A percentile compares a stretch with the other conserved stretches of the same genome.
Conservation (phyloP, 179 eudicot genomes). For the Beta corolliflora region DNA sequence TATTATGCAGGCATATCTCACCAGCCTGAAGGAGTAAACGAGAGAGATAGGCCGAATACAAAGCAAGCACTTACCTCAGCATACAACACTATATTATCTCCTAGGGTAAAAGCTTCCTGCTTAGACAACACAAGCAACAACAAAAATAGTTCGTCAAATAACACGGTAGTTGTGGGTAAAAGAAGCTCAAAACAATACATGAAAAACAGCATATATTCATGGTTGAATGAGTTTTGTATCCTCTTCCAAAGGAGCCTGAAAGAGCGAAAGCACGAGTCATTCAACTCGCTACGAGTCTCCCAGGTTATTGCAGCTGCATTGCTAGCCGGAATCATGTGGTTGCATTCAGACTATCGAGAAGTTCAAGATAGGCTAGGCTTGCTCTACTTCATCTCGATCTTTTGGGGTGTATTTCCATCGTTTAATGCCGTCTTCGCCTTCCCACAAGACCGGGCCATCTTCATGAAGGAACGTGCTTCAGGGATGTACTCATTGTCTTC, state of each 20-base stretch:
- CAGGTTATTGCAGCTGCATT: constrained; percentile 77
- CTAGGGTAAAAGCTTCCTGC: constrained; percentile 63
- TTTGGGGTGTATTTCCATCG: constrained; percentile 95
- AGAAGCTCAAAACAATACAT: constrained; percentile 25
- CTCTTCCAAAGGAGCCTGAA: constrained; percentile 78
- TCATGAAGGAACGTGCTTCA: constrained; percentile 76
- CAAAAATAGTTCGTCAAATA: neutral
- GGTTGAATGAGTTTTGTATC: constrained; percentile 69
- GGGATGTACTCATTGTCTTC: constrained; percentile 94
- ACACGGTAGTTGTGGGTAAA: constrained; percentile 17
- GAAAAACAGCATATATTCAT: constrained; percentile 31
- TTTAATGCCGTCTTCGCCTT: constrained; percentile 89
- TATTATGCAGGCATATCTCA: constrained; percentile 56
- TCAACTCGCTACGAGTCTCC: constrained; percentile 75
- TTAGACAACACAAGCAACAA: constrained; percentile 25
- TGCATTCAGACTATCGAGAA: constrained; percentile 66
- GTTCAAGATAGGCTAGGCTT: constrained; percentile 86
- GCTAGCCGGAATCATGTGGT: constrained; percentile 86
- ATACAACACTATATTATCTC: constrained; percentile 58
- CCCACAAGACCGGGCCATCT: constrained; percentile 88
- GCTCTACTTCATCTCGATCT: constrained; percentile 80
- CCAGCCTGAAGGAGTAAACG: constrained; percentile 52
- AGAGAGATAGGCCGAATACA: constrained; percentile 59
- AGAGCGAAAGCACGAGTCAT: constrained; percentile 80
- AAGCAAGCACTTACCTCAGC: constrained; percentile 68